Percentiles rank a stretch among this genome's conserved stretches.
These are phyloP conservation scores for Lentinula detonsa DNA, from an alignment of 768 basidiomycete species.

Conservation along the genomic window DNA sequence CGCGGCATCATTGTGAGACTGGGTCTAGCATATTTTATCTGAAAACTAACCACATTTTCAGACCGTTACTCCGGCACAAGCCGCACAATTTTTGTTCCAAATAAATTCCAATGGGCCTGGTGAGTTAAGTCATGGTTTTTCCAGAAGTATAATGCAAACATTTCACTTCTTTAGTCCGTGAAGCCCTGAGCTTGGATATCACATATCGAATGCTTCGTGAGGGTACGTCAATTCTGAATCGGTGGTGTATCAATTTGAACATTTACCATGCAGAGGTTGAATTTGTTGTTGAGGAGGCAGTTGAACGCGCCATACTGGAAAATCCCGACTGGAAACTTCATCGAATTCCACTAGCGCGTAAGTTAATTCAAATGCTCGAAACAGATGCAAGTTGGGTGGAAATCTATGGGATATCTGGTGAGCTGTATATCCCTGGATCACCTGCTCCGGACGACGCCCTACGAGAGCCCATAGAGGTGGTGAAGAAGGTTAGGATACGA, in stretches of 20 bases:
- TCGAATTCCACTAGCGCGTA: conserved; percentile 39
- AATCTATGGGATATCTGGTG: conserved; percentile 64
- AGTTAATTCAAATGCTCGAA: conserved; percentile 54
- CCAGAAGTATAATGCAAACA: background rate
- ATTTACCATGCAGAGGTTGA: conserved; percentile 51
- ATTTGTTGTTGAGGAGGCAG: conserved; percentile 46
- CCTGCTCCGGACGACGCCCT: conserved; percentile 22
- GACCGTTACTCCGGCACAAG: conserved; percentile 72
- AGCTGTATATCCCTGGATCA: conserved; percentile 51
- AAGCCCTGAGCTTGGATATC: conserved; percentile 58
- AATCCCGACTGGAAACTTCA: conserved; percentile 25
- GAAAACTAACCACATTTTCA: conserved; percentile 22
- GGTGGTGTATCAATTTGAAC: background rate
- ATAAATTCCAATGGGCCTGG: conserved; percentile 67
- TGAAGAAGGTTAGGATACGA: conserved; percentile 23
- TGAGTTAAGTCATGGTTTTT: conserved; percentile 20
- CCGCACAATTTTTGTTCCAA: conserved; percentile 77
- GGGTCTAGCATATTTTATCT: background rate
- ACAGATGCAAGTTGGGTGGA: conserved; percentile 63
- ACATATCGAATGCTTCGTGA: conserved; percentile 78
- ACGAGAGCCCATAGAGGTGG: conserved; percentile 23
- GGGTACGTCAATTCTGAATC: conserved; percentile 38
- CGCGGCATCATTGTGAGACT: conserved; percentile 44
- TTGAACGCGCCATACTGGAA: conserved; percentile 35
- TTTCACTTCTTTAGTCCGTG: conserved; percentile 38